Evolutionary conservation across 495 filamentous ascomycete species (phyloP).

Genomic region (Aspergillus kassunensis): DNA sequence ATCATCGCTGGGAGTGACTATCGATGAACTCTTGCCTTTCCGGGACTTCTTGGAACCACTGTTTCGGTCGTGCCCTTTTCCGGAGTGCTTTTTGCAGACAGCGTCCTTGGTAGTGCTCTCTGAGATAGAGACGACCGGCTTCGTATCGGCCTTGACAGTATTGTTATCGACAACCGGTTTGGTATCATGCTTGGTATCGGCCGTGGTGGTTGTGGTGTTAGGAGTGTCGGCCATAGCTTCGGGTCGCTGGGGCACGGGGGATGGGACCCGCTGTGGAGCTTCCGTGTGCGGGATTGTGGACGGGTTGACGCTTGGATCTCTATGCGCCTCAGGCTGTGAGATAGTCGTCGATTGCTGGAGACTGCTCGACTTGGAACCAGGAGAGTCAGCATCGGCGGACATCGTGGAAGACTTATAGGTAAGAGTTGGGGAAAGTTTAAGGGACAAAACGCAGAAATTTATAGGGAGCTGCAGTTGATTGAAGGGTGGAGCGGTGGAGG

Average conservation of each 20-base stretch:
- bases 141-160: slow-evolving; percentile 28
- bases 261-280: slow-evolving; percentile 21
- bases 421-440: not conserved
- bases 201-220: slow-evolving; percentile 8
- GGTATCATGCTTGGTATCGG: slow-evolving; percentile 28
- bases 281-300: slow-evolving; percentile 16
- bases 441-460: not conserved
- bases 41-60: slow-evolving; percentile 29
- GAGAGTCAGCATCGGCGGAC: slow-evolving; percentile 2
- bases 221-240: slow-evolving; percentile 28
- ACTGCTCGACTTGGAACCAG: not conserved
- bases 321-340: slow-evolving; percentile 4
- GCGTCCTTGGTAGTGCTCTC: slow-evolving; percentile 27
- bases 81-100: slow-evolving; percentile 37
- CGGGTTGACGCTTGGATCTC: slow-evolving; percentile 15
- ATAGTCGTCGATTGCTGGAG: slow-evolving; percentile 4
- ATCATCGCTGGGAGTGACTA: slow-evolving; percentile 23
- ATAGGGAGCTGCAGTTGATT: not conserved
- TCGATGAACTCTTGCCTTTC: slow-evolving; percentile 26
- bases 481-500: not conserved
- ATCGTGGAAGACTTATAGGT: slow-evolving; percentile 3
- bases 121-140: slow-evolving; percentile 16
- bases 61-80: slow-evolving; percentile 23
- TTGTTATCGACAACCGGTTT: slow-evolving; percentile 25
- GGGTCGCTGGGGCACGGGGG: slow-evolving; percentile 8